Conservation (phyloP, 2,329 filamentous ascomycete genomes). For the Phyllachora maydis region DNA sequence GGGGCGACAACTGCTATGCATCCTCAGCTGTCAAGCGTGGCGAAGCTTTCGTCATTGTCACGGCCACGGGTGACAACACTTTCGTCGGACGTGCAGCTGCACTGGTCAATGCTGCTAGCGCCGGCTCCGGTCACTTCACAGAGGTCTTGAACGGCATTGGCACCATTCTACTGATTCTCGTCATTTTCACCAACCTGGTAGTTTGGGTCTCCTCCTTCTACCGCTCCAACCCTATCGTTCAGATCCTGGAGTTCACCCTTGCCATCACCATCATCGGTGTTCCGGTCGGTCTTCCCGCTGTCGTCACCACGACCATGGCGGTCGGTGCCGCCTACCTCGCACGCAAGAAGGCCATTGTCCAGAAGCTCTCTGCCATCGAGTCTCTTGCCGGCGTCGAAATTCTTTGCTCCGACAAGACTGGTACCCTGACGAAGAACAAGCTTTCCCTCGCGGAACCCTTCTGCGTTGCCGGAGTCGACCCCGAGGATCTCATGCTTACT, state of each 20-base stretch:
- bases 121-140: constrained; percentile 70
- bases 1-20: constrained; percentile 61
- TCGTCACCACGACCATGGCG: constrained; percentile 89
- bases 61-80: constrained; percentile 71
- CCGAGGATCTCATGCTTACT: constrained; percentile 80
- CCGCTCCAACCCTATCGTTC: constrained; percentile 60
- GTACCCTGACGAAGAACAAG: constrained; percentile 88
- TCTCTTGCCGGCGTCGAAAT: constrained; percentile 85
- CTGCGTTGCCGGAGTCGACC: constrained; percentile 61
- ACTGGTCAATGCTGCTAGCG: constrained; percentile 57
- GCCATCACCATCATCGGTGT: constrained; percentile 86
- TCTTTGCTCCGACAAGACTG: constrained; percentile 87
- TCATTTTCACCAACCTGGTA: constrained; percentile 59
- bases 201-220: constrained; percentile 83
- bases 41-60: constrained; percentile 65
- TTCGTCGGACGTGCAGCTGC: constrained; percentile 80
- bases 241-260: constrained; percentile 66
- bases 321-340: constrained; percentile 81
- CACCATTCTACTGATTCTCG: constrained; percentile 58
- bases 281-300: constrained; percentile 77
- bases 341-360: constrained; percentile 83
- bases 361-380: constrained; percentile 83
- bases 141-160: constrained; percentile 79
- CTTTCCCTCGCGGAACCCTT: constrained; percentile 72
- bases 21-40: constrained; percentile 84